phyloP scores from a whole-genome alignment of 768 basidiomycete genomes.

The Candolleomyces aberdarensis region DNA sequence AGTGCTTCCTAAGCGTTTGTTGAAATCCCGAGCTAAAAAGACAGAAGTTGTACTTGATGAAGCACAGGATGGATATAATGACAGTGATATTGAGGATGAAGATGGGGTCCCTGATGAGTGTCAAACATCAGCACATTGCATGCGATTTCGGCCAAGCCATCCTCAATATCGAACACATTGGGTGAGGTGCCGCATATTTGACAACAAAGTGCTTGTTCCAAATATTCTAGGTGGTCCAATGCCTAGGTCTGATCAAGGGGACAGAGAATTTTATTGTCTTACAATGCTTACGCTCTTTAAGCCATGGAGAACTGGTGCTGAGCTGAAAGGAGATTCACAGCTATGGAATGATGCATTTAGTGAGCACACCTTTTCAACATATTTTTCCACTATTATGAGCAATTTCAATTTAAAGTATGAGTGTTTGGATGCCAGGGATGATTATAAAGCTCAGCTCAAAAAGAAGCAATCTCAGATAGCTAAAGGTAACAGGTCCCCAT shows the following conservation, averaged over 20 bases:
- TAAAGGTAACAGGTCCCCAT: too few relatives aligned
- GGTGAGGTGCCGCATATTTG: slow-evolving; percentile 7
- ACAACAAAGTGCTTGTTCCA: slow-evolving; percentile 11
- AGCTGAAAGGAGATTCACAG: slow-evolving; percentile 14
- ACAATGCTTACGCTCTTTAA: slow-evolving; percentile 17
- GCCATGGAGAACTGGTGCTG: slow-evolving; percentile 20
- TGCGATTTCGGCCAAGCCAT: slow-evolving; percentile 17
- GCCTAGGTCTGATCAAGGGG: slow-evolving; percentile 21
- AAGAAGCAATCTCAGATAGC: too few relatives aligned
- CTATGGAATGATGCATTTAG: background rate
- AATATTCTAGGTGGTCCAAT: slow-evolving; percentile 27
- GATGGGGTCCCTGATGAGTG: background rate
- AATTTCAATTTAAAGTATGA: slow-evolving; percentile 4
- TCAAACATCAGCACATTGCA: background rate
- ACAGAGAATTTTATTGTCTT: background rate
- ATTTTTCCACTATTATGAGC: background rate
- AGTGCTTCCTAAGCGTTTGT: background rate
- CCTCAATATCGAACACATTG: slow-evolving; percentile 21
- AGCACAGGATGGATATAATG: background rate
- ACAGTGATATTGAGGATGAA: background rate
- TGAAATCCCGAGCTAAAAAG: background rate
- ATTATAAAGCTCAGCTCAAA: background rate
- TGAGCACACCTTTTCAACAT: background rate
- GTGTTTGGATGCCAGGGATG: slow-evolving; percentile 2
- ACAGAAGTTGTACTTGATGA: background rate